A percentile compares a stretch with the other conserved stretches of the same genome.
phyloP scores from a whole-genome alignment of 139 green algal genomes.

The Helicosporidium sp. region DNA sequence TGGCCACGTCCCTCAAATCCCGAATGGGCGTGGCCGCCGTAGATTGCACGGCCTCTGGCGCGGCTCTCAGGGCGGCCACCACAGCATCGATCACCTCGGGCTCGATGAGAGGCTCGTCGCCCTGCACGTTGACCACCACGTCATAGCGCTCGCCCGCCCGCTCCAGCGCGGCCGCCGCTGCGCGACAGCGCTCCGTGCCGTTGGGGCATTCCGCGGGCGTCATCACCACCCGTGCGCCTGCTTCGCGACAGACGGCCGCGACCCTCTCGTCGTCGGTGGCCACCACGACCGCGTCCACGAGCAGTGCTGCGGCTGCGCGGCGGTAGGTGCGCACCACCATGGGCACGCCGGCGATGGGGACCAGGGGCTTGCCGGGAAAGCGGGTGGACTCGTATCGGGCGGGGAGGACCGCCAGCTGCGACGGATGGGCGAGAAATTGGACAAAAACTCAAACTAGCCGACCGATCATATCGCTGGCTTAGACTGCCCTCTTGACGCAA shows the following conservation, averaged over 20 bases:
- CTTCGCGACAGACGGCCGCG: conserved; percentile 18
- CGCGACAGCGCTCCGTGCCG: conserved; percentile 42
- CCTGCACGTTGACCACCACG: conserved; percentile 61
- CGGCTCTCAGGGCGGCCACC: conserved; percentile 32
- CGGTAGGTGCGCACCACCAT: conserved; percentile 50
- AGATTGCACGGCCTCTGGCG: conserved; percentile 34
- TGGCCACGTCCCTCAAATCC: conserved; percentile 23
- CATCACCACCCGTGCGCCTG: conserved; percentile 45
- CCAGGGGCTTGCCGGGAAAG: conserved; percentile 50
- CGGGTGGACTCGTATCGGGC: conserved; percentile 36
- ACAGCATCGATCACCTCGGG: conserved; percentile 46
- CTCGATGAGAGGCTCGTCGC: conserved; percentile 56
- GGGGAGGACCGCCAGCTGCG: conserved; percentile 16
- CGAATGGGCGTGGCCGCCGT: conserved; percentile 40
- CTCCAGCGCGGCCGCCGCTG: conserved; percentile 29
- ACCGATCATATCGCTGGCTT: background rate
- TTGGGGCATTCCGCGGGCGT: conserved; percentile 36
- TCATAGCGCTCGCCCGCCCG: conserved; percentile 27
- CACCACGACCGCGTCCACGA: conserved; percentile 36
- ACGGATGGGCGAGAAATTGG: background rate
- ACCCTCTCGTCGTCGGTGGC: conserved; percentile 57
- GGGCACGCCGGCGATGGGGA: conserved; percentile 36
- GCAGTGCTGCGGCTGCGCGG: conserved; percentile 29
- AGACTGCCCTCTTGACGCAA: too few relatives aligned
- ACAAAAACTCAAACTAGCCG: background rate